Percentiles rank a stretch among this genome's conserved stretches.
Evolutionary conservation across 345 rosid species (phyloP).

Genomic region (Melastoma malabathricum): DNA sequence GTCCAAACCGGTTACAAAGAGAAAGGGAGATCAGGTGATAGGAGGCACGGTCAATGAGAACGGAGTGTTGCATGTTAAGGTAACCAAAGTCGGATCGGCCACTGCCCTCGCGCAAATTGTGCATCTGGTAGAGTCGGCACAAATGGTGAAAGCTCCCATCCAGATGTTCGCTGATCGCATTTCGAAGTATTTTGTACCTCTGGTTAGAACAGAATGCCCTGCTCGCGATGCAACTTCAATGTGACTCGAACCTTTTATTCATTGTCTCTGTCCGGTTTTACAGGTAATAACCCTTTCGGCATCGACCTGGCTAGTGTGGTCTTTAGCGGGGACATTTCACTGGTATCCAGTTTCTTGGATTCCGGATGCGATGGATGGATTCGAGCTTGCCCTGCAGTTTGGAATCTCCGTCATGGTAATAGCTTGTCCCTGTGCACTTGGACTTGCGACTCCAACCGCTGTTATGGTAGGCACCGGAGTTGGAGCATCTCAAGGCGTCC

Average conservation of each 20-base stretch:
- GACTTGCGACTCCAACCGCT: constrained; percentile 88
- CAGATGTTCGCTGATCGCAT: constrained; percentile 83
- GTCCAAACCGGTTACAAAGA: constrained; percentile 58
- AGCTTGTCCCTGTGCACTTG: constrained; percentile 92
- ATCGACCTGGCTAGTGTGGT: constrained; percentile 76
- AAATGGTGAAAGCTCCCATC: constrained; percentile 83
- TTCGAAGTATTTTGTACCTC: constrained; percentile 72
- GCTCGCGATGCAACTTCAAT: too few species aligned
- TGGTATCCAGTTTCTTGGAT: constrained; percentile 74
- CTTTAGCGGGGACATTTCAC: constrained; percentile 53
- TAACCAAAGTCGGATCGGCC: constrained; percentile 77
- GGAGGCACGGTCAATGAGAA: constrained; percentile 86
- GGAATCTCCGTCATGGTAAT: constrained; percentile 96
- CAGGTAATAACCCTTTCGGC: constrained; percentile 61
- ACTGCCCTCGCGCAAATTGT: constrained; percentile 88
- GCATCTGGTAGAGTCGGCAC: constrained; percentile 76
- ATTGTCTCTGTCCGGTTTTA: not conserved
- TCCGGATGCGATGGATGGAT: constrained; percentile 76
- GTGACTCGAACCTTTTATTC: too few species aligned
- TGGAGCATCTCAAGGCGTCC: constrained; percentile 82
- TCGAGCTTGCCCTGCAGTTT: constrained; percentile 74
- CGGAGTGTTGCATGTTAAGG: constrained; percentile 63
- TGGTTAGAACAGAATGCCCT: constrained; percentile 20
- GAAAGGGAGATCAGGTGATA: constrained; percentile 63
- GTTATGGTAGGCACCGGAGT: constrained; percentile 98